phyloP scores from a whole-genome alignment of 306 rosid genomes.

The Ochetophila trinervis region DNA sequence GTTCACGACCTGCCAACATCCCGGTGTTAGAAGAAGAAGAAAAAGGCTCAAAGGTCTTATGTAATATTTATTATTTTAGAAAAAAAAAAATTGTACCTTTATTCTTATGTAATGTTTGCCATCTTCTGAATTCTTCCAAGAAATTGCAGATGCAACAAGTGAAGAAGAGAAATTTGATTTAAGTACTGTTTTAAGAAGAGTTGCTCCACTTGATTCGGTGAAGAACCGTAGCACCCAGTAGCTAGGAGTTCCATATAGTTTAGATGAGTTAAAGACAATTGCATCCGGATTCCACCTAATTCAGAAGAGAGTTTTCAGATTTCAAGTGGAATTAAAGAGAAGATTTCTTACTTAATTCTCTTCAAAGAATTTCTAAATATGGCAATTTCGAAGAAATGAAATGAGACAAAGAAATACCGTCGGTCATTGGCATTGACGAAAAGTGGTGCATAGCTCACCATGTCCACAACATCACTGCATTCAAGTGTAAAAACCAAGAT shows the following conservation, averaged over 20 bases:
- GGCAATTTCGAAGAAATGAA: not conserved
- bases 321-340: slow-evolving; percentile 16
- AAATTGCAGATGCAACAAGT: slow-evolving; percentile 64
- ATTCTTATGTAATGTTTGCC: slow-evolving; percentile 41
- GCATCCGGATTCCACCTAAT: slow-evolving; percentile 93
- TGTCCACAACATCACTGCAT: slow-evolving; percentile 71
- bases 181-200: slow-evolving; percentile 55
- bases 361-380: not conserved
- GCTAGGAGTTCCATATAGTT: slow-evolving; percentile 85
- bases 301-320: slow-evolving; percentile 16
- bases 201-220: slow-evolving; percentile 75
- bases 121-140: slow-evolving; percentile 36
- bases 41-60: not conserved
- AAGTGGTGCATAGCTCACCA: slow-evolving; percentile 98
- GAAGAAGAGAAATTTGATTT: slow-evolving; percentile 29
- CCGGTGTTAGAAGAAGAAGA: not conserved
- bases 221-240: slow-evolving; percentile 83
- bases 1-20: slow-evolving; percentile 71
- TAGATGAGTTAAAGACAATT: slow-evolving; percentile 77
- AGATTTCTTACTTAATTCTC: not conserved
- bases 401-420: slow-evolving; percentile 38
- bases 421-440: slow-evolving; percentile 73
- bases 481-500: slow-evolving; percentile 4
- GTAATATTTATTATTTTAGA: not conserved
- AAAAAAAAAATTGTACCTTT: slow-evolving; percentile 42